Conservation (phyloP, 805 yeast genomes). For the Wickerhamiella vanderwaltii region DNA sequence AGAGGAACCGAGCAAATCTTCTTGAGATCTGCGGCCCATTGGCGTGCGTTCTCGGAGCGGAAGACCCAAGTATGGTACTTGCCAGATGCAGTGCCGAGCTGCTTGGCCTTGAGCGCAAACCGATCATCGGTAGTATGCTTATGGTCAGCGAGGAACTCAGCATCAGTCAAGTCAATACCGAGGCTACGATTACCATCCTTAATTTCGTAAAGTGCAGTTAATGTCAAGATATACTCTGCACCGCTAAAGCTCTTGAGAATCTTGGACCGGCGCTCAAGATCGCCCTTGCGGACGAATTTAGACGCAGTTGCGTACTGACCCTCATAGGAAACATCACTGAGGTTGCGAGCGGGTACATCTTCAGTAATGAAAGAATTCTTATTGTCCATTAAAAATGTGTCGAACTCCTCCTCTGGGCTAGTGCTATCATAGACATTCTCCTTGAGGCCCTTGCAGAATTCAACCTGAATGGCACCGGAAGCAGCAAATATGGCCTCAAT, state of each 20-base stretch:
- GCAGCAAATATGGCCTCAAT: slow-evolving; percentile 56
- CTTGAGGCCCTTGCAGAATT: slow-evolving; percentile 54
- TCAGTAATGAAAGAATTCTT: slow-evolving; percentile 51
- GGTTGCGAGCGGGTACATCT: slow-evolving; percentile 46
- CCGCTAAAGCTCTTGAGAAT: slow-evolving; percentile 80
- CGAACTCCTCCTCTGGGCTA: slow-evolving; percentile 75
- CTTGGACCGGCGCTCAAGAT: slow-evolving; percentile 80
- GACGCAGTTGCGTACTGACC: slow-evolving; percentile 61
- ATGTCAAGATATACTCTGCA: slow-evolving; percentile 49
- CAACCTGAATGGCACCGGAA: slow-evolving; percentile 23
- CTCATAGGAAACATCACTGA: slow-evolving; percentile 47
- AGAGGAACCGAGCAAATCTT: slow-evolving; percentile 53
- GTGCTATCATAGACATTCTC: slow-evolving; percentile 68
- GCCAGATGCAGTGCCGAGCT: slow-evolving; percentile 22
- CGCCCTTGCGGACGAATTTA: slow-evolving; percentile 59
- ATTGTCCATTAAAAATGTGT: slow-evolving; percentile 62
- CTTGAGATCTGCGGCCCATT: slow-evolving; percentile 74
- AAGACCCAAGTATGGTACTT: slow-evolving; percentile 91
- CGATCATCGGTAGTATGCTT: slow-evolving; percentile 46
- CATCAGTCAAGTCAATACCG: slow-evolving; percentile 33
- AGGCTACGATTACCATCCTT: slow-evolving; percentile 32
- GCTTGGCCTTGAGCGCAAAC: slow-evolving; percentile 47
- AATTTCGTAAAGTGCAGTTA: slow-evolving; percentile 81
- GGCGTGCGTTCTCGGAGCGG: slow-evolving; percentile 67
- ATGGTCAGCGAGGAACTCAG: slow-evolving; percentile 73